A percentile compares a stretch with the other conserved stretches of the same genome.
Evolutionary conservation across 164 flowering plant species (phyloP).

Genomic region (Magnolia changhungtana): DNA sequence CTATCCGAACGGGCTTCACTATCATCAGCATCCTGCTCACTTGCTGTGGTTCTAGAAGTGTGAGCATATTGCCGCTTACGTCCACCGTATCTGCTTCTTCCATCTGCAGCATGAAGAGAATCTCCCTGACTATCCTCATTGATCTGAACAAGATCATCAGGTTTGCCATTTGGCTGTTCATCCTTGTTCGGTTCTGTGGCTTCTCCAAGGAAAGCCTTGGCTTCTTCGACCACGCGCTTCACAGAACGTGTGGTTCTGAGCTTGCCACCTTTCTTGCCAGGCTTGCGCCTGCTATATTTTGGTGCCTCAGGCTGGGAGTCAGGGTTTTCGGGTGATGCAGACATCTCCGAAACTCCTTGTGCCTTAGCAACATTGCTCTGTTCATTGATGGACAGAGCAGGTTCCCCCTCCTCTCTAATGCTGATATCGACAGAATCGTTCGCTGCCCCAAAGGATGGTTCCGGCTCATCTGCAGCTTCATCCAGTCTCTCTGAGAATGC

Average conservation of each 20-base stretch:
- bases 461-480: conserved; percentile 15
- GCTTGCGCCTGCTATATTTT: conserved; percentile 2
- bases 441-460: conserved; percentile 22
- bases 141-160: conserved; percentile 24
- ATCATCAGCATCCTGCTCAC: conserved; percentile 41
- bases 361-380: conserved; percentile 26
- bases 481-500: conserved; percentile 9
- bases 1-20: conserved; percentile 69
- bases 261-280: conserved; percentile 2
- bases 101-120: conserved; percentile 27
- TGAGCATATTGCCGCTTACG: conserved; percentile 47
- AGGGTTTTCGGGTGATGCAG: conserved; percentile 2
- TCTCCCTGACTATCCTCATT: conserved; percentile 36
- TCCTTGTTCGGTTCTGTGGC: not conserved
- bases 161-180: conserved; percentile 18
- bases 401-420: conserved; percentile 23
- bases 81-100: conserved; percentile 17
- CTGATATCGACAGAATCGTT: conserved; percentile 26
- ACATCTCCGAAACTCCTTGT: conserved; percentile 37
- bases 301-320: conserved; percentile 2
- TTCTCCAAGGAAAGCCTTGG: conserved; percentile 7
- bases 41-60: conserved; percentile 34
- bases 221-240: conserved; percentile 6
- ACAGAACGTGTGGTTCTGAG: conserved; percentile 4
- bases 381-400: conserved; percentile 30